phyloP scores from a whole-genome alignment of 208 protist species.

The Novymonas esmeraldas region DNA sequence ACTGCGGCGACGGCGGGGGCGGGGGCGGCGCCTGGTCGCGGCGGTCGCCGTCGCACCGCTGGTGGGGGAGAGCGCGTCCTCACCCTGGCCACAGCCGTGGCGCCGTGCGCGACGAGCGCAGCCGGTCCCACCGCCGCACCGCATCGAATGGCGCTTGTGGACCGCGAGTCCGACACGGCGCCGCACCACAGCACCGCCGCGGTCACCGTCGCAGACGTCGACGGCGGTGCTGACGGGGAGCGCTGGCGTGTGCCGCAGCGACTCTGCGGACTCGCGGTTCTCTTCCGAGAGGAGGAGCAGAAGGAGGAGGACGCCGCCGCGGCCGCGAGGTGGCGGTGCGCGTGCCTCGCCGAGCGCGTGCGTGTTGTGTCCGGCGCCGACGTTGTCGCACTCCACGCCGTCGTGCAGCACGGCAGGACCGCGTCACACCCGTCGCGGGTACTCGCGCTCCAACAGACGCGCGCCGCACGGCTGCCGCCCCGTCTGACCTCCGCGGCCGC shows the following conservation, averaged over 20 bases:
- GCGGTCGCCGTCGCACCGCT: not conserved
- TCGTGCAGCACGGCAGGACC: not conserved
- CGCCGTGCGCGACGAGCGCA: no score
- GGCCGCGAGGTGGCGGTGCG: not conserved
- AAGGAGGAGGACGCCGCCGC: not conserved
- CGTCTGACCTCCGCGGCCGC: constrained; percentile 12
- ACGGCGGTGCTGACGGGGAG: not conserved
- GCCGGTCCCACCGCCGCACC: no score
- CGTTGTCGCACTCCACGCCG: not conserved
- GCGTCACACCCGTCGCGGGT: not conserved
- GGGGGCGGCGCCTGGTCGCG: not conserved
- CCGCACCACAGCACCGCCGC: not conserved
- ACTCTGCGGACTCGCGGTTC: constrained; percentile 23
- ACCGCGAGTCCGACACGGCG: not conserved
- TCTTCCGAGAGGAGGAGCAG: constrained; percentile 3
- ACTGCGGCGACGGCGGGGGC: not conserved
- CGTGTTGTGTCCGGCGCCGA: constrained; percentile 10
- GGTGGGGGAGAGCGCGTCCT: not conserved
- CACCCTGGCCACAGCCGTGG: no score
- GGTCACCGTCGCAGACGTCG: not conserved
- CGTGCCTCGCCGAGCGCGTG: not conserved
- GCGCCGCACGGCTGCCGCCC: not conserved
- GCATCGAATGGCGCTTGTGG: no score
- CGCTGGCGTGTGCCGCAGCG: not conserved
- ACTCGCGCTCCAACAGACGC: not conserved